Conservation (phyloP, 805 yeast species). For the Nakazawaea molendinolei region DNA sequence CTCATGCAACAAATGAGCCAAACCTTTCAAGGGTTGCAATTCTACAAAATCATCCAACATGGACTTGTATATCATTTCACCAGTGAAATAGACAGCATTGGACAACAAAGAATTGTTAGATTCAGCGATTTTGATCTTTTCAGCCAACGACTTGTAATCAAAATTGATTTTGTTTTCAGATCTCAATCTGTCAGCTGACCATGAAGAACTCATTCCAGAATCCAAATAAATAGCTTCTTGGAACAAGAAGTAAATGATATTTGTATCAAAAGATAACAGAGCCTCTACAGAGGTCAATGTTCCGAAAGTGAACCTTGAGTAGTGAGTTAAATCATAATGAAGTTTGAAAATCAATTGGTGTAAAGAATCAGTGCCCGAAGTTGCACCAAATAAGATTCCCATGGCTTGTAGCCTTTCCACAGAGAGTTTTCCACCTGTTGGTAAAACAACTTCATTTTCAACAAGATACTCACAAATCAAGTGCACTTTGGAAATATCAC, state of each 20-base stretch:
- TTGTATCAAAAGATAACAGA: constrained; percentile 41
- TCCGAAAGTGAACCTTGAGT: constrained; percentile 31
- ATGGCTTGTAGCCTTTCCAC: constrained; percentile 47
- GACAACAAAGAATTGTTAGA: constrained; percentile 5
- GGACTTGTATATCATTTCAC: constrained; percentile 49
- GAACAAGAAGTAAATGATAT: constrained; percentile 45
- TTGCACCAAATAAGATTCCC: constrained; percentile 44
- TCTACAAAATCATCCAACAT: constrained; percentile 44
- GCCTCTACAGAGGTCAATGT: constrained; percentile 29
- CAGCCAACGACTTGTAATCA: constrained; percentile 11
- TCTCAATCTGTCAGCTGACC: constrained; percentile 43
- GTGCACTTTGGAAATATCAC: constrained; percentile 33
- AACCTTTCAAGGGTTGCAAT: constrained; percentile 29
- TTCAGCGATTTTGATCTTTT: not conserved
- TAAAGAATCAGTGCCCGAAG: constrained; percentile 41
- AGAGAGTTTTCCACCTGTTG: constrained; percentile 43
- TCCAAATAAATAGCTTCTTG: constrained; percentile 56
- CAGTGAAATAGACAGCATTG: constrained; percentile 37
- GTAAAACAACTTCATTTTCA: constrained; percentile 28
- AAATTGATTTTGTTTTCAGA: constrained; percentile 11
- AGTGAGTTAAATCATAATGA: constrained; percentile 28
- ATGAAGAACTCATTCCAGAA: constrained; percentile 31
- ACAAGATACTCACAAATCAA: constrained; percentile 29
- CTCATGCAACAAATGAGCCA: constrained; percentile 31
- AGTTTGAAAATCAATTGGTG: constrained; percentile 38